Percentiles rank a stretch among this genome's conserved stretches.
Evolutionary conservation across 2,329 filamentous ascomycete species (phyloP).

Genomic region (Colletotrichum horii): DNA sequence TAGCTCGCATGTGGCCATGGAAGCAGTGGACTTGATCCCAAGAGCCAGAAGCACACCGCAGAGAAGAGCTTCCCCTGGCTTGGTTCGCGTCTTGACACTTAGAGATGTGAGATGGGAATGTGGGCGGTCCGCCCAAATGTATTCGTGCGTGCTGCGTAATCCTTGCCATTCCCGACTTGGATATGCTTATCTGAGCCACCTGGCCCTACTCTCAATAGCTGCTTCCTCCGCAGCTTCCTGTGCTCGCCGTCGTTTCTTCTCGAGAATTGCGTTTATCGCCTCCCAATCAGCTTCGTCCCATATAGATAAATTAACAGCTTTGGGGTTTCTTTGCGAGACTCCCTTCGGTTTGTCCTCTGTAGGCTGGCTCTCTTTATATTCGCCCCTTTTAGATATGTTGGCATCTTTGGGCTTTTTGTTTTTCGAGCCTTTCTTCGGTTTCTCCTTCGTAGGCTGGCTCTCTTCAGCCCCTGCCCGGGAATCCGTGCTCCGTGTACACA

Average conservation of each 20-base stretch:
- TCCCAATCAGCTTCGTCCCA: neutral
- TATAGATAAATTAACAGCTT: neutral
- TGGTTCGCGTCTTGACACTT: neutral
- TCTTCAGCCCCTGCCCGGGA: neutral
- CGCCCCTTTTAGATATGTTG: neutral
- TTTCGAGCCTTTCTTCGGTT: neutral
- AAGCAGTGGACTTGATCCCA: neutral
- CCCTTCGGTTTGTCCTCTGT: neutral
- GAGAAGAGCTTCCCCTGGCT: neutral
- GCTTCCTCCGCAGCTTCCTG: neutral
- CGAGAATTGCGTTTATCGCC: neutral
- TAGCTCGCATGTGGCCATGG: neutral
- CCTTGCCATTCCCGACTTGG: neutral
- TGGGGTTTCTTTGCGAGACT: neutral
- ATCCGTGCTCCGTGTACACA: neutral
- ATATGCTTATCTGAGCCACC: neutral
- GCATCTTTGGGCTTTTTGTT: neutral
- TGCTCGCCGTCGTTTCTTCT: neutral
- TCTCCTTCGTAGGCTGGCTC: neutral
- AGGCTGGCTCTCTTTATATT: neutral
- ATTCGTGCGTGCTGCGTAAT: neutral
- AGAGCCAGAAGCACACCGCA: neutral
- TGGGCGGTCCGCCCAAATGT: neutral
- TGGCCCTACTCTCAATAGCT: neutral
- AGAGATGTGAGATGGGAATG: neutral